phyloP scores from a whole-genome alignment of 441 rosid species.

The Kokia cookei region DNA sequence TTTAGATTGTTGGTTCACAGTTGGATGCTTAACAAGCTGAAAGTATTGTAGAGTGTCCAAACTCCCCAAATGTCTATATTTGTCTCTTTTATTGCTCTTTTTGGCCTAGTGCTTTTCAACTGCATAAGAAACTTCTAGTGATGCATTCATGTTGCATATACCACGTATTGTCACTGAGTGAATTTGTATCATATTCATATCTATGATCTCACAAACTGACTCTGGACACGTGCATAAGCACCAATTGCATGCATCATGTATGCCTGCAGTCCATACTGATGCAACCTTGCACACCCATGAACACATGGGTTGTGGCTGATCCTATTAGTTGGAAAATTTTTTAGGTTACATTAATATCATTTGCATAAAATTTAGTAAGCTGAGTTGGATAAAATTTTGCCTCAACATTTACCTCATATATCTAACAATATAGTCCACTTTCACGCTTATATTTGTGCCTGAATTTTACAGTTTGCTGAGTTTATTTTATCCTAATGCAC shows the following conservation, averaged over 20 bases:
- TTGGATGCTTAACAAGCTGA: background rate
- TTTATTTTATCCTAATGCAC: background rate
- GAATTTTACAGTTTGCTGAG: background rate
- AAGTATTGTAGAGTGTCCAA: background rate
- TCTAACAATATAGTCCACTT: background rate
- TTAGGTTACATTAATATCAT: background rate
- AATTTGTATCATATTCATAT: background rate
- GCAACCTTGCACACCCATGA: background rate
- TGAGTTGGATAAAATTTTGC: background rate
- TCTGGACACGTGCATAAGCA: background rate
- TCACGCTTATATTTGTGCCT: background rate
- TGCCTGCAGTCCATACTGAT: background rate
- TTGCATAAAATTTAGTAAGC: background rate
- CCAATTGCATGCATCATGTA: background rate
- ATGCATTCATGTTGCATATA: background rate
- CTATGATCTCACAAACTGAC: background rate
- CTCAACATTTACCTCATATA: background rate
- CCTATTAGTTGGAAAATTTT: background rate
- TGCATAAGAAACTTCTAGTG: slow-evolving; percentile 1
- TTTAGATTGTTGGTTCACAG: slow-evolving; percentile 1
- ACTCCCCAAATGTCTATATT: background rate
- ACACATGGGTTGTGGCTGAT: background rate
- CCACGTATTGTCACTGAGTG: background rate
- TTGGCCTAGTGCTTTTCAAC: background rate
- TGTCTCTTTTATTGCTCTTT: background rate